phyloP scores from a whole-genome alignment of 1,284 basidiomycete species.

The Trichosporon inkin region DNA sequence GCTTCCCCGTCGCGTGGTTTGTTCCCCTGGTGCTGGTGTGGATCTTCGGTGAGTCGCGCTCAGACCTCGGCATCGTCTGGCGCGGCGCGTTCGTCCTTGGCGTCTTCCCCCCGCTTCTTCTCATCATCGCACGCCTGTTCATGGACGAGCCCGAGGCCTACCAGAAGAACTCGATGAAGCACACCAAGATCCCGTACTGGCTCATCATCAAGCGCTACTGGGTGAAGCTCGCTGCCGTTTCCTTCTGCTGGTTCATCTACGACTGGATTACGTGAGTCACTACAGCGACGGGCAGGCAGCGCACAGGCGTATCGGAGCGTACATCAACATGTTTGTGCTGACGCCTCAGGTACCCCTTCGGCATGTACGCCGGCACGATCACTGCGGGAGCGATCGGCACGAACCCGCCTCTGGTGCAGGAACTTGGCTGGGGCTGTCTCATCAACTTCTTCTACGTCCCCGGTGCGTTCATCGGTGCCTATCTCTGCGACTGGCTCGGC shows the following conservation, averaged over 20 bases:
- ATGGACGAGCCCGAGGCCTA: conserved; percentile 67
- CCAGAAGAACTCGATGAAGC: conserved; percentile 60
- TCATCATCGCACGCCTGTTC: conserved; percentile 78
- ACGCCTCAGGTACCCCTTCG: conserved; percentile 29
- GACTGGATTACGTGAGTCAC: conserved; percentile 22
- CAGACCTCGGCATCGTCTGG: conserved; percentile 70
- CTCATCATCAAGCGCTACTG: conserved; percentile 73
- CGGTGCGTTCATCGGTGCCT: conserved; percentile 37
- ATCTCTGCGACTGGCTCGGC: conserved; percentile 42
- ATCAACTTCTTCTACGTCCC: conserved; percentile 54
- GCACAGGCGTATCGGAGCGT: too few relatives aligned
- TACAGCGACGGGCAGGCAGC: too few relatives aligned
- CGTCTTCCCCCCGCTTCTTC: conserved; percentile 67
- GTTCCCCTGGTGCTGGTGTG: conserved; percentile 78
- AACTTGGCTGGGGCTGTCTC: conserved; percentile 47
- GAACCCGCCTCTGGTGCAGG: conserved; percentile 33
- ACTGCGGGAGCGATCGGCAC: conserved; percentile 29
- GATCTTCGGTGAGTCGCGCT: conserved; percentile 72
- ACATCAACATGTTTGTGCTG: too few relatives aligned
- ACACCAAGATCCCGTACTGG: conserved; percentile 58
- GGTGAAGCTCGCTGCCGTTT: conserved; percentile 34
- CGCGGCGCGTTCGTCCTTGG: conserved; percentile 83
- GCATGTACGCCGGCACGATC: conserved; percentile 71
- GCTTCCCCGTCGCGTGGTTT: conserved; percentile 63
- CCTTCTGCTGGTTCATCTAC: conserved; percentile 66